Conservation (phyloP, 208 protist genomes). For the Leishmania mexicana region DNA sequence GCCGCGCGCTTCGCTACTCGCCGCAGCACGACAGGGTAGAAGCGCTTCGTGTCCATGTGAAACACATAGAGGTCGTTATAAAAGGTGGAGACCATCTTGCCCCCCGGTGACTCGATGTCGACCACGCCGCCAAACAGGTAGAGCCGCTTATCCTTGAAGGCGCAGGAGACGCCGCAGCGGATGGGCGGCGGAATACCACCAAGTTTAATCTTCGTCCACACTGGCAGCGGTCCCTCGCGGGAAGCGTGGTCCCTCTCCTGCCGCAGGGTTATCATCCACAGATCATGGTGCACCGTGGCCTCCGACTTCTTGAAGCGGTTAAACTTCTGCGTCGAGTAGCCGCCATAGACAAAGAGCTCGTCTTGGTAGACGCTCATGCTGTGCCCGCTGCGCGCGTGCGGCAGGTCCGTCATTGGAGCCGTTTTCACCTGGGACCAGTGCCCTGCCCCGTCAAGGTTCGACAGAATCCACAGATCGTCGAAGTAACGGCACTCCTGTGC, state of each 20-base stretch:
- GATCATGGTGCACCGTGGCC: constrained; percentile 89
- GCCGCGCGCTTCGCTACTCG: constrained; percentile 19
- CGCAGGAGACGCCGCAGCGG: constrained; percentile 63
- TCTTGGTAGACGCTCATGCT: constrained; percentile 84
- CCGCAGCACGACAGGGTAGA: constrained; percentile 86
- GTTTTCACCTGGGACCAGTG: constrained; percentile 65
- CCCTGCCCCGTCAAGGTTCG: constrained; percentile 74
- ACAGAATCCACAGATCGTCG: constrained; percentile 90
- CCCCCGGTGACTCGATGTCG: constrained; percentile 86
- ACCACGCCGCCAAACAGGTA: constrained; percentile 92
- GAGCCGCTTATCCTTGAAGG: constrained; percentile 81
- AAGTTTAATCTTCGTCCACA: constrained; percentile 82
- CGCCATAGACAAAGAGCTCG: constrained; percentile 89
- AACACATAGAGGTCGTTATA: constrained; percentile 92
- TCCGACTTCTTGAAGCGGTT: constrained; percentile 90
- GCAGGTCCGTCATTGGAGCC: constrained; percentile 40
- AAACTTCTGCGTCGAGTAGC: constrained; percentile 88
- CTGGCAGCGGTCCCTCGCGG: constrained; percentile 24
- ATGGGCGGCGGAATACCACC: constrained; percentile 89
- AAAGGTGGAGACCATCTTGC: constrained; percentile 89
- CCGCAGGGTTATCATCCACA: constrained; percentile 78
- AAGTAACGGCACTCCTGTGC: constrained; percentile 86
- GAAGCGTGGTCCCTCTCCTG: neutral
- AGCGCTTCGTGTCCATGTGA: constrained; percentile 89
- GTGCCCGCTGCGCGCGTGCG: constrained; percentile 82